Conservation (phyloP, 2,329 filamentous ascomycete species). For the Chrysosporium queenslandicum region DNA sequence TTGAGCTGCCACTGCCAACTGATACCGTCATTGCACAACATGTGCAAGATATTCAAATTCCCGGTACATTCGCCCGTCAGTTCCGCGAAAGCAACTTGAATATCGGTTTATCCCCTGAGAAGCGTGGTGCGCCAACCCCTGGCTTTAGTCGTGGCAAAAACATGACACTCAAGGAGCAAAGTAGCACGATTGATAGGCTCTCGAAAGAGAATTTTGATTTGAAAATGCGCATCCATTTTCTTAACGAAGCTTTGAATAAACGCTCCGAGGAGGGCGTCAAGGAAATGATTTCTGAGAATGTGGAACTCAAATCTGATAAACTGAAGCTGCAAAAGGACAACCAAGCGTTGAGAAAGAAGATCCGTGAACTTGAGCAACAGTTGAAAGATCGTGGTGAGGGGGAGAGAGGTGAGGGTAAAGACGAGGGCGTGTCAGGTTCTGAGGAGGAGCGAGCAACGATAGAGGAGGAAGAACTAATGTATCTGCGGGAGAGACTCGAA, state of each 20-base stretch:
- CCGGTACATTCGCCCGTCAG: constrained; percentile 75
- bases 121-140: constrained; percentile 42
- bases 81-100: constrained; percentile 58
- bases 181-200: constrained; percentile 87
- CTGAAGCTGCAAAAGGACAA: constrained; percentile 85
- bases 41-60: constrained; percentile 81
- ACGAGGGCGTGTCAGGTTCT: constrained; percentile 25
- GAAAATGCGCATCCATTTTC: constrained; percentile 94
- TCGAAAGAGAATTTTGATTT: constrained; percentile 98
- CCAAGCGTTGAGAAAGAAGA: constrained; percentile 65
- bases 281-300: constrained; percentile 96
- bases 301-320: constrained; percentile 84
- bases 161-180: constrained; percentile 92
- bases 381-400: constrained; percentile 50
- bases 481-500: constrained; percentile 74
- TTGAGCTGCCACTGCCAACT: constrained; percentile 54
- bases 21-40: constrained; percentile 84
- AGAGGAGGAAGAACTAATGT: constrained; percentile 76
- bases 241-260: constrained; percentile 86
- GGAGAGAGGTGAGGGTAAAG: constrained; percentile 45
- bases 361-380: constrained; percentile 79
- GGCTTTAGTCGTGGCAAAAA: constrained; percentile 48
- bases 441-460: constrained; percentile 35
- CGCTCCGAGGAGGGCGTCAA: constrained; percentile 93
- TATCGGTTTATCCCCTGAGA: constrained; percentile 47